Evolutionary conservation across 2,329 filamentous ascomycete species (phyloP).

Genomic region (Diplodia seriata): DNA sequence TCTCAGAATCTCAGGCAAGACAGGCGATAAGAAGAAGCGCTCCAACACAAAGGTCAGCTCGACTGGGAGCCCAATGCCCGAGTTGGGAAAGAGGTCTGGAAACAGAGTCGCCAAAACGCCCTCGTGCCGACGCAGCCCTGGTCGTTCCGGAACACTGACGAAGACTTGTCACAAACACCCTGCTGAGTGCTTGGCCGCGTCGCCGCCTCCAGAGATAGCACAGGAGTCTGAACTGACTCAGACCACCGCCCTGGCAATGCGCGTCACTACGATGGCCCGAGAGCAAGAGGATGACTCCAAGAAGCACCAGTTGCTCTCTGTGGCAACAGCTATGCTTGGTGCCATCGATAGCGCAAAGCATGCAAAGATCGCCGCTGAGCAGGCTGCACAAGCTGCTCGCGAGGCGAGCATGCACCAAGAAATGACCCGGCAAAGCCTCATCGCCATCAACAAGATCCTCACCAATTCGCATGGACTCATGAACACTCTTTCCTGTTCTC

Average conservation of each 20-base stretch:
- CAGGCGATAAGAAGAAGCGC: slow-evolving; percentile 13
- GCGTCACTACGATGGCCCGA: slow-evolving; percentile 9
- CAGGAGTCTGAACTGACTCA: slow-evolving; percentile 7
- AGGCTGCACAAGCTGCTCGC: slow-evolving; percentile 38
- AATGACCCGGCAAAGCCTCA: slow-evolving; percentile 27
- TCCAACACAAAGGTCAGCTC: neutral
- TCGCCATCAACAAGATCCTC: slow-evolving; percentile 26
- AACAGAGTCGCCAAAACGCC: neutral
- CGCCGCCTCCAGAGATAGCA: neutral
- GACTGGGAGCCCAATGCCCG: slow-evolving; percentile 11
- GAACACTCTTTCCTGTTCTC: slow-evolving; percentile 10
- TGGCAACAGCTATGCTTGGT: slow-evolving; percentile 32
- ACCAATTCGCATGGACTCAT: slow-evolving; percentile 7
- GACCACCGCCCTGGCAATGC: slow-evolving; percentile 10
- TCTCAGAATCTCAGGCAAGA: neutral
- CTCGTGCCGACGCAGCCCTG: slow-evolving; percentile 4
- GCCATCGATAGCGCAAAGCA: slow-evolving; percentile 36
- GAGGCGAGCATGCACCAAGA: slow-evolving; percentile 38
- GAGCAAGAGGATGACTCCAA: slow-evolving; percentile 16
- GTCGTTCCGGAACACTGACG: slow-evolving; percentile 17
- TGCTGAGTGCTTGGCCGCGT: slow-evolving; percentile 8
- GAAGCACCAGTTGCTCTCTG: slow-evolving; percentile 20
- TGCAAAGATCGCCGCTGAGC: slow-evolving; percentile 37
- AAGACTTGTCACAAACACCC: slow-evolving; percentile 36
- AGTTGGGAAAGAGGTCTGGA: neutral